Conservation (phyloP, 768 basidiomycete genomes). For the Antrodiella citrinella region DNA sequence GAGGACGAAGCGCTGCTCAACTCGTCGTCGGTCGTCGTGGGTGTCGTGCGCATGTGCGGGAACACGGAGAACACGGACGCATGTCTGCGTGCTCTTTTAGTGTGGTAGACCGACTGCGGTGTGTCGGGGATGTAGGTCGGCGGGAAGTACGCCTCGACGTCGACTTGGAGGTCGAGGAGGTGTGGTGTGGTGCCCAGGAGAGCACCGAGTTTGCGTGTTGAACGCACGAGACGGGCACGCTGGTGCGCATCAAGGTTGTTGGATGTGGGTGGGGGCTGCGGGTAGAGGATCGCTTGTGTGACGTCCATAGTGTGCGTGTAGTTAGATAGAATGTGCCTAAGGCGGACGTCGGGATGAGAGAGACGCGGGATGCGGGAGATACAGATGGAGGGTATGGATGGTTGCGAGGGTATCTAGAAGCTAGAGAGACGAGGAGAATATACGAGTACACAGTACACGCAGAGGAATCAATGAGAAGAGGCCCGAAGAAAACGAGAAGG, state of each 20-base stretch:
- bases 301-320: not conserved
- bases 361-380: not conserved
- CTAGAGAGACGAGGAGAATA: not conserved
- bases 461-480: not conserved
- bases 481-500: not conserved
- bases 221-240: constrained; percentile 28
- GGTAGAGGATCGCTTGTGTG: not conserved
- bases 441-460: not conserved
- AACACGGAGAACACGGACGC: constrained; percentile 9
- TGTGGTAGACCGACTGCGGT: not conserved
- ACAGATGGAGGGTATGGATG: not conserved
- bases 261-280: constrained; percentile 26
- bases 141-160: constrained; percentile 2
- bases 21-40: not conserved
- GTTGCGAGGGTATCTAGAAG: not conserved
- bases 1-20: too few relatives aligned
- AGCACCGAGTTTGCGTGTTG: constrained; percentile 28
- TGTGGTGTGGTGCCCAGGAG: constrained; percentile 29
- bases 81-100: constrained; percentile 2
- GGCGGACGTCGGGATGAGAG: not conserved
- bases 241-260: constrained; percentile 24
- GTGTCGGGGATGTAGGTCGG: not conserved
- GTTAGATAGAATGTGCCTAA: not conserved
- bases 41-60: not conserved
- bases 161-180: constrained; percentile 25